Evolutionary conservation across 768 basidiomycete genomes (phyloP), one percentile per base, ranked within the genome.

Genomic region (Auricularia auricula-judae): DNA sequence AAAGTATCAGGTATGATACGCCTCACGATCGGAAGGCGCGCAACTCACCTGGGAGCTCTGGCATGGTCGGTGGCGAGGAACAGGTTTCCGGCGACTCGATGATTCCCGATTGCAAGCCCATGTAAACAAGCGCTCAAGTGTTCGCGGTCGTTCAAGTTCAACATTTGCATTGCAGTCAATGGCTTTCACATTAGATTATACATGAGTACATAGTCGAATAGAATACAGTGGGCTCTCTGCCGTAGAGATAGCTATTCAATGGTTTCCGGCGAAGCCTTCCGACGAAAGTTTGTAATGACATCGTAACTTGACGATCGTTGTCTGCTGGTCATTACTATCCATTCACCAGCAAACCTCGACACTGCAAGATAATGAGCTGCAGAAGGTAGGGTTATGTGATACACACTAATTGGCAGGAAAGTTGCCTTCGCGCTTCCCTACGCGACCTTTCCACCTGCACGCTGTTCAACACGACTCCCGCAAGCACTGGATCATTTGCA

Each of bases 401-500:
- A 61, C 43, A 14, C 44, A 53, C 39, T 36, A 65, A 44, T 66
- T 68, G 23, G 90, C 90, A 39, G 90, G 90, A 73, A 93, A 92
- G 56, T 87, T 81, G 0, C 91, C 91, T 67, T 82, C 76, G 44
- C 78, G 73, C 16, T 80, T 81, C 23, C 81, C 74, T 1, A 85
- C 66, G 70, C 82, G 86, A n/a, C 90, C 90, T 14, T 79, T 86
- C 90, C 90, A 92, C 88, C 88, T 90, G 65, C 16, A 23, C 11
- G 61, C 33, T 29, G 29, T 29, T 29, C 29, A 29, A 29, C 29
- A 29, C 29, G 2, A 29, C 29, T 29, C 29, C 29, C 29, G 29
- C 29, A 29, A 29, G 29, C 29, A 29, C 29, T 29, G 29, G 29
- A 29, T 29, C 29, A 29, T 3, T 63, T 33, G 73, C 80, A 62